phyloP scores from a whole-genome alignment of 73 alveolate genomes.

The Paramecium pentaurelia region DNA sequence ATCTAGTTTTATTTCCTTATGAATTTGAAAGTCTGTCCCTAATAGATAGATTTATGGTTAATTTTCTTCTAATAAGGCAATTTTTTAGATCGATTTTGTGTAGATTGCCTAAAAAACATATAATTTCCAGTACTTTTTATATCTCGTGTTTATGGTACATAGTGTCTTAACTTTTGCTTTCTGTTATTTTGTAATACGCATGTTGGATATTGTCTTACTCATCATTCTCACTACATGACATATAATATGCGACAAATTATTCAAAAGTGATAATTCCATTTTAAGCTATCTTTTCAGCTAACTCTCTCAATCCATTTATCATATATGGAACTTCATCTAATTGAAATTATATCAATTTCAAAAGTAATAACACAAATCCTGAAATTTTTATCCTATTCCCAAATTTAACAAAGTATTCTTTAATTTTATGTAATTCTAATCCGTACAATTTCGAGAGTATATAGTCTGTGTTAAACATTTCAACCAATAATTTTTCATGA shows the following conservation, averaged over 20 bases:
- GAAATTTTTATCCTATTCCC: slow-evolving; percentile 2
- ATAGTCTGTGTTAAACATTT: not conserved
- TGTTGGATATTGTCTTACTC: not conserved
- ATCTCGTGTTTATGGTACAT: slow-evolving; percentile 28
- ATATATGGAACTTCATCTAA: slow-evolving; percentile 15
- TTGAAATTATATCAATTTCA: slow-evolving; percentile 9
- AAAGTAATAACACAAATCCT: not conserved
- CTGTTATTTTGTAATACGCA: not conserved
- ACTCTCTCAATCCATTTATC: slow-evolving; percentile 48
- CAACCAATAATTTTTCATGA: not conserved
- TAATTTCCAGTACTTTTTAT: not conserved
- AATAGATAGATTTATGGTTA: not conserved
- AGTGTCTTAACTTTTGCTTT: not conserved
- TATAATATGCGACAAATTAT: not conserved
- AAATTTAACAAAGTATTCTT: slow-evolving; percentile 5
- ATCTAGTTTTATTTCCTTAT: not conserved
- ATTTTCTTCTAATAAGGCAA: not conserved
- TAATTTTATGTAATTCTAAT: slow-evolving; percentile 28
- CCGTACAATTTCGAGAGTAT: slow-evolving; percentile 30
- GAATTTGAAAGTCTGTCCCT: not conserved
- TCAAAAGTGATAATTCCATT: slow-evolving; percentile 10
- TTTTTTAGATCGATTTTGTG: slow-evolving; percentile 20
- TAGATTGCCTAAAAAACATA: not conserved
- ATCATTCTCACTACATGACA: not conserved
- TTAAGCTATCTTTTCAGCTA: not conserved